Conservation (phyloP, 495 filamentous ascomycete species). For the Penicillium malachiteum region DNA sequence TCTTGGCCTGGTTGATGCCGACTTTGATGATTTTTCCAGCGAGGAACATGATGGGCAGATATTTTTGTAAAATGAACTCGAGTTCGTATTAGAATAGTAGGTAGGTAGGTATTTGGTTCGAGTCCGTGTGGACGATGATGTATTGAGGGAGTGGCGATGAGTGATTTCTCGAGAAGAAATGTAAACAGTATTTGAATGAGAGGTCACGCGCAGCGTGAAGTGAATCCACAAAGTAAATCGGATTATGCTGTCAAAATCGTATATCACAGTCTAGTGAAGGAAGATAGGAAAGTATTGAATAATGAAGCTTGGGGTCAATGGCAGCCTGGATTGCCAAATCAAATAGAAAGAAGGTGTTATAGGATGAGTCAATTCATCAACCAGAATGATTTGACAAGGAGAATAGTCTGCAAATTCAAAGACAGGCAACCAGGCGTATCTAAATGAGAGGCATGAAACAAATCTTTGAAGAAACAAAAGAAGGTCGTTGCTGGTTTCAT, state of each 20-base stretch:
- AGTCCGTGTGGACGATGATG: too few relatives aligned
- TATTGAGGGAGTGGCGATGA: too few relatives aligned
- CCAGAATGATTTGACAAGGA: constrained; percentile 17
- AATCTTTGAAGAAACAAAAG: neutral
- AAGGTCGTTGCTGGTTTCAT: constrained; percentile 9
- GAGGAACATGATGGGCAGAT: constrained; percentile 23
- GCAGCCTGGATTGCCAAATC: constrained; percentile 14
- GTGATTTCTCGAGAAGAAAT: too few relatives aligned
- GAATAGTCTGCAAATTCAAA: constrained; percentile 7
- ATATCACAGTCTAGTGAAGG: constrained; percentile 2
- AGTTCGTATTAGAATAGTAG: neutral
- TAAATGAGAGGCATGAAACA: constrained; percentile 1
- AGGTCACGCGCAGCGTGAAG: too few relatives aligned
- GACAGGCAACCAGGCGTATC: constrained; percentile 15
- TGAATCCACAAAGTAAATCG: too few relatives aligned
- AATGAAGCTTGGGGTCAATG: constrained; percentile 15
- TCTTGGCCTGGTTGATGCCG: constrained; percentile 32
- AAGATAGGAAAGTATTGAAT: constrained; percentile 5
- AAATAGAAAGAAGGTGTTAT: constrained; percentile 1
- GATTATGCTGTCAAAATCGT: neutral
- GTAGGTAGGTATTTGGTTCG: too few relatives aligned
- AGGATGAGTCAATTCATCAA: constrained; percentile 5
- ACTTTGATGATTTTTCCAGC: constrained; percentile 30
- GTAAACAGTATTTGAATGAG: too few relatives aligned
- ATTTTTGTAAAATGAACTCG: neutral